Evolutionary conservation across 83 land plant species (phyloP), one percentile per base, ranked within the genome.

Genomic region (Picea abies): DNA sequence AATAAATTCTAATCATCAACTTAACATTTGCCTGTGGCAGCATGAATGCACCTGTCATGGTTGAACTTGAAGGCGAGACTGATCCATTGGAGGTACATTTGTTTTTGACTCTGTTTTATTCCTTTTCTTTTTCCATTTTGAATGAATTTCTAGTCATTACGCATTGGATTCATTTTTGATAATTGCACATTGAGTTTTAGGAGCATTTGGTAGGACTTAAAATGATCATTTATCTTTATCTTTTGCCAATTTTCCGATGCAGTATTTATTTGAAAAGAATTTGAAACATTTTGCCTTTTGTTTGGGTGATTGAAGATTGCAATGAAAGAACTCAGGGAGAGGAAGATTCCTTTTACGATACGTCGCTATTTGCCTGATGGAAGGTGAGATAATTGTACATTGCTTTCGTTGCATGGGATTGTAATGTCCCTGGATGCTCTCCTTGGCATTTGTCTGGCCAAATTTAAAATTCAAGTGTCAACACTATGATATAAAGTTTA

Each of bases 21-120:
- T 23, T 76, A 22, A 73, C 72, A 19, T 41, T 83, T 81, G 23
- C 39, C 17, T 58, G 85, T 76, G 47, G 73, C 94, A 97, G 99
- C 82, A 97, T 97, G 99, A 97, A 97, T 89, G 99, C 99, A 16
- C 99, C 99, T 70, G 99, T 97, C 44, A 97, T 97, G 99, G 99
- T 97, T 49, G 96, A 97, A 84, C 87, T 97, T 82, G 96, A 97
- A 88, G 99, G 99, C 23, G 99, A 97, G 84, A 95, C 99, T 70
- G 99, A 97, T 83, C 99, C 99, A 49, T 89, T 97, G 76, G 99
- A 97, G 96, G 99, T 95, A 84, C 60, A 60, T 14, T 58, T 84
- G 9, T 78, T 26, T 56, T 32, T 49, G 26, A 61, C 60, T 81
- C 14, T 47, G 49, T 56, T 56, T 56, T 56, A 56, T 56, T 56